A percentile compares a stretch with the other conserved stretches of the same genome.
Conservation (phyloP, 2,329 filamentous ascomycete genomes). For the Cladosporium sp. region DNA sequence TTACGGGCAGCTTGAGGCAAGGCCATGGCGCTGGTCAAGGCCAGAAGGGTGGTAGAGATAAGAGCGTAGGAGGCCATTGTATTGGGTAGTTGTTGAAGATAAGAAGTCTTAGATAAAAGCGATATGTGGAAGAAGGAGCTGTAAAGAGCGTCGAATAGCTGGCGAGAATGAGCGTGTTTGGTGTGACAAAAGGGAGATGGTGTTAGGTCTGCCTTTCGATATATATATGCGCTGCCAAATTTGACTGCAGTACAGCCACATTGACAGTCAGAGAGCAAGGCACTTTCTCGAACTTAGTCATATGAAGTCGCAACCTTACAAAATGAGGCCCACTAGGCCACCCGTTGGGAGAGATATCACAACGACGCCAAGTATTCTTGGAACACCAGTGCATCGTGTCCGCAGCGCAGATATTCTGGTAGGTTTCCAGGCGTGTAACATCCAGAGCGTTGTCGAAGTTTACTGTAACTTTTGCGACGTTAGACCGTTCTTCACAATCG, state of each 20-base stretch:
- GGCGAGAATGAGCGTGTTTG: not conserved
- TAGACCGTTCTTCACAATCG: not conserved
- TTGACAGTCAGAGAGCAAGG: not conserved
- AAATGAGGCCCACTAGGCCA: conserved; percentile 1
- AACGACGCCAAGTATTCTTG: not conserved
- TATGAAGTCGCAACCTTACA: not conserved
- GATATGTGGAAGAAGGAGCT: not conserved
- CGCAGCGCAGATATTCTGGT: not conserved
- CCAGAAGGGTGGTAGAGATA: not conserved
- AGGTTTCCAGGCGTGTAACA: not conserved
- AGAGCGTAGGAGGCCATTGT: conserved; percentile 1
- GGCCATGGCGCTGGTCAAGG: not conserved
- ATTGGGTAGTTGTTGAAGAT: not conserved
- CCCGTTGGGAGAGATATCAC: not conserved
- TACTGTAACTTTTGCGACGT: not conserved
- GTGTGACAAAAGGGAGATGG: not conserved
- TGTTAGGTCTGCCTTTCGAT: not conserved
- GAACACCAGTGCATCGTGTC: not conserved
- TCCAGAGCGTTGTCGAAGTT: not conserved
- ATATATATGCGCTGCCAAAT: not conserved
- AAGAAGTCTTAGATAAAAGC: too few relatives aligned
- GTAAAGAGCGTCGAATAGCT: not conserved
- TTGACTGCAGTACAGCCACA: not conserved
- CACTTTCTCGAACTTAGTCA: not conserved
- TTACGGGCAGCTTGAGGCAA: not conserved